Evolutionary conservation across 352 stramenopile genomes (phyloP).

Genomic region (Discostella stelligera): DNA sequence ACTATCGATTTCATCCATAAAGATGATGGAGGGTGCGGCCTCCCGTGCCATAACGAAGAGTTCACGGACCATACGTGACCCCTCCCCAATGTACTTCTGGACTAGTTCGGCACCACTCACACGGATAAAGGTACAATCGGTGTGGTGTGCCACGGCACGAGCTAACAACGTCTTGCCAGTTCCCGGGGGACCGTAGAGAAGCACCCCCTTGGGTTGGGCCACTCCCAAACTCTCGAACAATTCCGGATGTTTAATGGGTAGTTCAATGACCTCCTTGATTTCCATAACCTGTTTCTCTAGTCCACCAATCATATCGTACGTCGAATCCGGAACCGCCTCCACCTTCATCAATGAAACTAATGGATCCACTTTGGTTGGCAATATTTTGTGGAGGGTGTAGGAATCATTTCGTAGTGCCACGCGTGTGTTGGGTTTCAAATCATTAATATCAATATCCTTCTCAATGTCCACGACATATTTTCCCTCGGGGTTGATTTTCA

Average conservation of each 20-base stretch:
- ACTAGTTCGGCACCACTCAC: conserved; percentile 98
- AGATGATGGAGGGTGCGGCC: conserved; percentile 98
- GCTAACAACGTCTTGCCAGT: conserved; percentile 98
- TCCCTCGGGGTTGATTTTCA: conserved; percentile 97
- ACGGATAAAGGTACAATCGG: conserved; percentile 99
- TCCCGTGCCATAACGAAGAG: conserved; percentile 98
- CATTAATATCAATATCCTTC: conserved; percentile 88
- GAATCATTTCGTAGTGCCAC: conserved; percentile 98
- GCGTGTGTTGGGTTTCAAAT: conserved; percentile 97
- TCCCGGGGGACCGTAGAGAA: conserved; percentile 95
- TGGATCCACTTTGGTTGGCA: conserved; percentile 95
- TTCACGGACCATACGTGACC: conserved; percentile 98
- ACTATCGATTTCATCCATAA: conserved; percentile 99
- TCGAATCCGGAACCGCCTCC: conserved; percentile 99
- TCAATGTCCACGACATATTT: conserved; percentile 99
- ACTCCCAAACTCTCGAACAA: conserved; percentile 98
- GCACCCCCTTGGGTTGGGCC: conserved; percentile 93
- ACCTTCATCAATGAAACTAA: conserved; percentile 90
- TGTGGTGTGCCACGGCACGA: conserved; percentile 98
- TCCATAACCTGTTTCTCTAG: conserved; percentile 99
- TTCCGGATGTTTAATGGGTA: conserved; percentile 99
- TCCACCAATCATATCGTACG: conserved; percentile 99
- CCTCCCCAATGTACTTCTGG: conserved; percentile 99
- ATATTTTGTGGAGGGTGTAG: conserved; percentile 99
- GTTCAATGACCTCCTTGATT: conserved; percentile 99